Conservation (phyloP, 192 early-diverging fungal genomes). For the Umbelopsis isabellina region DNA sequence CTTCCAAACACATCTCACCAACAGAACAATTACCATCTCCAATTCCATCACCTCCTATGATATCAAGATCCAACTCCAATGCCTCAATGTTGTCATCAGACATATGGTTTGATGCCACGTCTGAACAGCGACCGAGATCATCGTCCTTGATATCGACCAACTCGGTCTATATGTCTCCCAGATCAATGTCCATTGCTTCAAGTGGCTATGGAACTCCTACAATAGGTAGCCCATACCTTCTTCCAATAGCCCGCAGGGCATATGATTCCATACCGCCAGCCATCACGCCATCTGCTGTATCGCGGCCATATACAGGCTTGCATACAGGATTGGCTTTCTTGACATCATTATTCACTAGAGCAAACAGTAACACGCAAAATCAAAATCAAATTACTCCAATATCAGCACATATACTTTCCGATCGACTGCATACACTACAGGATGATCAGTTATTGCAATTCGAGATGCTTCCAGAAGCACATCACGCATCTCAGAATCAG, state of each 20-base stretch:
- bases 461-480: conserved; percentile 4
- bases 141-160: neutral
- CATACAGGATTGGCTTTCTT: conserved; percentile 32
- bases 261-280: conserved; percentile 18
- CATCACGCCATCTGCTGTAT: conserved; percentile 10
- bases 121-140: neutral
- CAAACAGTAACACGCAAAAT: neutral
- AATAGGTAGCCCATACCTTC: neutral
- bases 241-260: neutral
- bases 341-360: conserved; percentile 29
- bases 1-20: conserved; percentile 2
- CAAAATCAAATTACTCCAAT: neutral
- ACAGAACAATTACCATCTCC: neutral
- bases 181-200: conserved; percentile 5
- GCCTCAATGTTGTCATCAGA: neutral
- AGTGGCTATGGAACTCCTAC: conserved; percentile 15
- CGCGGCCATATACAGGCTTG: conserved; percentile 25
- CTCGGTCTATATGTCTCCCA: conserved; percentile 6
- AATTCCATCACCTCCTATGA: neutral
- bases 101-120: neutral
- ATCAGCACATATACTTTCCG: neutral
- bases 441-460: conserved; percentile 1
- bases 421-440: conserved; percentile 7
- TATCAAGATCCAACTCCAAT: neutral
- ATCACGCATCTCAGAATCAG: neutral